Base-by-base conservation (phyloP, 305 asterid genomes). In the Fraxinus nigra region DNA sequence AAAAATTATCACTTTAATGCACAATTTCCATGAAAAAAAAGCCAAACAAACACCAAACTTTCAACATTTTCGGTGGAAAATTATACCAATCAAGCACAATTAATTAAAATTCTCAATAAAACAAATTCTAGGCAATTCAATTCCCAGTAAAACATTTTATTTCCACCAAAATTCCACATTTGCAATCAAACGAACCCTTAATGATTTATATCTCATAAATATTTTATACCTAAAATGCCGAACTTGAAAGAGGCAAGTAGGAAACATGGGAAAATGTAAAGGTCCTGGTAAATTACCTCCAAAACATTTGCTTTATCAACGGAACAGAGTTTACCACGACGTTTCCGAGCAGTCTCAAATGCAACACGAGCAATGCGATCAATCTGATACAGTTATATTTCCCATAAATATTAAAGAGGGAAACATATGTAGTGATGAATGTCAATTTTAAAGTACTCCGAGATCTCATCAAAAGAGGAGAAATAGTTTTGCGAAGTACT, bases 271-370 rank as follows among this genome's bases (percentile, higher is more conserved):
- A 16, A 33, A 28, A 48, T 7, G 72, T 14, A 72, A 70, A 40
- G 72, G 4, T 14, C 65, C 56, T 14, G 3, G 24, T 51, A 76
- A 34, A 35, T 32, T 91, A 94, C 98, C 98, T 96, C 99, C 93
- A 96, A 87, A 70, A 96, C 99, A 87, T 96, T 96, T 80, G 99
- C 99, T 89, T 96, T 96, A 85, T 96, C 99, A 37, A 96, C 98
- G 65, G 98, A 94, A 84, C 98, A 96, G 75, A 96, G 97, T 84
- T 92, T 94, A 79, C 97, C 97, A 65, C 85, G 85, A 46, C 98
- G 97, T 73, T 91, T 95, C 83, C 92, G 88, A 84, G 98, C 97
- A 87, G 97, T 93, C 86, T 92, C 97, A 89, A 95, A 94, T 76
- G 99, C 99, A 75, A 96, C 90, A 35, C 93, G 98, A 85, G 98